These are phyloP conservation scores for Cystofilobasidium capitatum DNA, from an alignment of 768 basidiomycete species.

Conservation along the genomic window DNA sequence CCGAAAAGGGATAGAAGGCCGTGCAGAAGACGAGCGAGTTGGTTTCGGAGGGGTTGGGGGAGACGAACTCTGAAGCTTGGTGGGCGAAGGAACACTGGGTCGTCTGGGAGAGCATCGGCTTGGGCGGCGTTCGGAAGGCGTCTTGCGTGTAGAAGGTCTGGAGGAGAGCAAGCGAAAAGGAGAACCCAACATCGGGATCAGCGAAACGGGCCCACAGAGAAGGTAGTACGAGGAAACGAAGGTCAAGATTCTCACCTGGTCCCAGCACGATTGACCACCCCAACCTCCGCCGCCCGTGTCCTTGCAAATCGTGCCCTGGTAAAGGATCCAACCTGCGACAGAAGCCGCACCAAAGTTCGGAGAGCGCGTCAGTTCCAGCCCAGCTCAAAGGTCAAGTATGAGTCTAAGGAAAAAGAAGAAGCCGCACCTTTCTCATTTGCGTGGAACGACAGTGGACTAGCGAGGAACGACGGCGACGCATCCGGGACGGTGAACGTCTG, in stretches of 20 bases:
- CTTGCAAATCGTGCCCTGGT: conserved; percentile 37
- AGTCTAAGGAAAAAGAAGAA: conserved; percentile 22
- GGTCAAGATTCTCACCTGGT: conserved; percentile 39
- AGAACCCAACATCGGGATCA: neutral
- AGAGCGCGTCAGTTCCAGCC: no score
- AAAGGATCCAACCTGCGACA: conserved; percentile 35
- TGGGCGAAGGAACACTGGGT: conserved; percentile 81
- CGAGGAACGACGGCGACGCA: conserved; percentile 33
- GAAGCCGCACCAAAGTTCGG: no score
- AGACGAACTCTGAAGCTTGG: conserved; percentile 67
- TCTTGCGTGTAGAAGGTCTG: conserved; percentile 79
- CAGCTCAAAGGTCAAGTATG: neutral
- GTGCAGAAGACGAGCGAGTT: conserved; percentile 71
- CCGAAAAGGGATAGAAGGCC: conserved; percentile 45
- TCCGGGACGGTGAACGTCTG: conserved; percentile 59
- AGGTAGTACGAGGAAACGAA: neutral
- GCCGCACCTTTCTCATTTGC: conserved; percentile 57
- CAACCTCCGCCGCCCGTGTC: conserved; percentile 35
- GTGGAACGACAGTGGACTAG: conserved; percentile 76
- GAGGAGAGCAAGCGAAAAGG: neutral
- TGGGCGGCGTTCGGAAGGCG: conserved; percentile 57
- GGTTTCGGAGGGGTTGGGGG: conserved; percentile 55
- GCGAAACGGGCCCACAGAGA: neutral
- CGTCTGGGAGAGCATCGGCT: conserved; percentile 59
- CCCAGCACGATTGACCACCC: conserved; percentile 39